Evolutionary conservation across 2,329 filamentous ascomycete genomes (phyloP).

Genomic region (Xylariaceae sp.): DNA sequence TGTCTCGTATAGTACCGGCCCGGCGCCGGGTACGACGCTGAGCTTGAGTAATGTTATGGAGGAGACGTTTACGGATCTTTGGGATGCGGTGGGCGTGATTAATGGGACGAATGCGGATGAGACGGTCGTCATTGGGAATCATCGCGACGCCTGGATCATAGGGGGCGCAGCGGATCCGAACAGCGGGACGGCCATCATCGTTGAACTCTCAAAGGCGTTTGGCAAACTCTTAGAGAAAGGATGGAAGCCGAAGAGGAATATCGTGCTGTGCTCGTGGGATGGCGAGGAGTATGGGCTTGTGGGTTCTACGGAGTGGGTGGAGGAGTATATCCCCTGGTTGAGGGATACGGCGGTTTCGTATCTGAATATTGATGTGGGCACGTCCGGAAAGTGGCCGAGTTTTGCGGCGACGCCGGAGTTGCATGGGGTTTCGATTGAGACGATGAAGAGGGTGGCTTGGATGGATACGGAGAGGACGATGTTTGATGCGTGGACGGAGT

Average conservation of each 20-base stretch:
- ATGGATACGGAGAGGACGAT: slow-evolving; percentile 39
- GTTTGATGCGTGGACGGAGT: slow-evolving; percentile 39
- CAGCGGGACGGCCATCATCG: slow-evolving; percentile 70
- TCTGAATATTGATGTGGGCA: slow-evolving; percentile 72
- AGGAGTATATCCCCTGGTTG: slow-evolving; percentile 75
- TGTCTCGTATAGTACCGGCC: slow-evolving; percentile 40
- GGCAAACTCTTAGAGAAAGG: slow-evolving; percentile 64
- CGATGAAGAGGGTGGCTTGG: slow-evolving; percentile 58
- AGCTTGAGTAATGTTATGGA: slow-evolving; percentile 64
- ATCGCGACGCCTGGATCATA: slow-evolving; percentile 77
- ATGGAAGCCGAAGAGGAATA: slow-evolving; percentile 75
- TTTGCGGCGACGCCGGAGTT: slow-evolving; percentile 61
- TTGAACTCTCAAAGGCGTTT: slow-evolving; percentile 69
- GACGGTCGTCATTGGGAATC: slow-evolving; percentile 73
- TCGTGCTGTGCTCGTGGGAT: slow-evolving; percentile 69
- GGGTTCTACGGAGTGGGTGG: slow-evolving; percentile 81
- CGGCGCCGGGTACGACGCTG: slow-evolving; percentile 53
- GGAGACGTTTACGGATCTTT: slow-evolving; percentile 63
- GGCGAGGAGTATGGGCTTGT: slow-evolving; percentile 74
- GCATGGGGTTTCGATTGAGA: slow-evolving; percentile 58
- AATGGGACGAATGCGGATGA: slow-evolving; percentile 72
- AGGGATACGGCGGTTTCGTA: slow-evolving; percentile 66
- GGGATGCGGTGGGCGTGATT: slow-evolving; percentile 75
- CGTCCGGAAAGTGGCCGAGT: slow-evolving; percentile 51
- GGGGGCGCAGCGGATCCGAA: slow-evolving; percentile 84